A percentile compares a stretch with the other conserved stretches of the same genome.
Conservation (phyloP, 2,329 filamentous ascomycete genomes). For the Cryoendolithus antarcticus region DNA sequence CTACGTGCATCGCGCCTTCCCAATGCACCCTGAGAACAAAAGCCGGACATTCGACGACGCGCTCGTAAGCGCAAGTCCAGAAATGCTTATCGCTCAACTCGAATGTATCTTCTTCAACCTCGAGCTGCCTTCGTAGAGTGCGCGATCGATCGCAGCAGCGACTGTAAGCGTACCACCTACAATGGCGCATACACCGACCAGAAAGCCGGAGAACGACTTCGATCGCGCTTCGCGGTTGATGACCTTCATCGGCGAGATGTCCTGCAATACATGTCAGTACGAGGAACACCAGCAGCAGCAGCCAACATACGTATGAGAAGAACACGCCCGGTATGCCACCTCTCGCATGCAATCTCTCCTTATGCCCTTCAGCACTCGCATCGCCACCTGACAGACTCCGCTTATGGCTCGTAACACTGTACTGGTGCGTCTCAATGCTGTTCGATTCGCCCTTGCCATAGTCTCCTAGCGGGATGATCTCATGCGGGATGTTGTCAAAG, state of each 20-base stretch:
- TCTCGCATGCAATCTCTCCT: slow-evolving; percentile 76
- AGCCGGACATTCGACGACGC: no score
- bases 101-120: slow-evolving; percentile 77
- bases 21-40: no score
- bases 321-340: slow-evolving; percentile 96
- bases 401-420: slow-evolving; percentile 94
- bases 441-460: slow-evolving; percentile 57
- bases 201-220: slow-evolving; percentile 83
- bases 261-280: slow-evolving; percentile 24
- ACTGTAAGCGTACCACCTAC: slow-evolving; percentile 93
- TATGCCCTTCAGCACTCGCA: slow-evolving; percentile 76
- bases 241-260: slow-evolving; percentile 99
- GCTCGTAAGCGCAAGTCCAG: no score
- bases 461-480: slow-evolving; percentile 52
- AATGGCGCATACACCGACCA: slow-evolving; percentile 88
- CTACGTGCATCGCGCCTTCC: no score
- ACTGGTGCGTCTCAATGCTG: slow-evolving; percentile 94
- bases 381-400: slow-evolving; percentile 72
- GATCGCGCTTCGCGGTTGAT: slow-evolving; percentile 85
- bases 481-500: slow-evolving; percentile 21
- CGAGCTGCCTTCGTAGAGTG: slow-evolving; percentile 75
- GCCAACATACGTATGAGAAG: slow-evolving; percentile 76
- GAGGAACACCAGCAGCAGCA: not conserved
- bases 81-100: slow-evolving; percentile 23
- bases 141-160: slow-evolving; percentile 82